phyloP scores from a whole-genome alignment of 129 eudicot species.

The Kitagawia praeruptora region DNA sequence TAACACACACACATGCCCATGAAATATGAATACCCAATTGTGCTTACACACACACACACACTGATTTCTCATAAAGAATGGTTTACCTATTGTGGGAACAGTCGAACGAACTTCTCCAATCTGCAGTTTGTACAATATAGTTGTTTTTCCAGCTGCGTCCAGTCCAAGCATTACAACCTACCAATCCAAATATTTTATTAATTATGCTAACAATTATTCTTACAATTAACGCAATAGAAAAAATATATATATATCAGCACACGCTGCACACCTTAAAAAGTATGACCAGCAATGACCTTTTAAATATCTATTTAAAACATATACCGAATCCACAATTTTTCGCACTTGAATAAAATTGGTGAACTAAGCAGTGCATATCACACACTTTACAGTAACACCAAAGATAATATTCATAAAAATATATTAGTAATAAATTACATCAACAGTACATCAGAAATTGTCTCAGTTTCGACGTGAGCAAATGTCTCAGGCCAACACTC shows the following conservation, averaged over 20 bases:
- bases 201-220: too few relatives aligned
- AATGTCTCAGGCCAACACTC: too few relatives aligned
- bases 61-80: background rate
- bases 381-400: background rate
- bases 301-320: background rate
- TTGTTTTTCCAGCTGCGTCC: conserved; percentile 98
- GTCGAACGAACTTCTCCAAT: conserved; percentile 98
- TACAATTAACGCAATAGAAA: too few relatives aligned
- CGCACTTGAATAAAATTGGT: too few relatives aligned
- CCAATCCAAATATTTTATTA: conserved; percentile 7
- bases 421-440: background rate
- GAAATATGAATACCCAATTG: too few relatives aligned
- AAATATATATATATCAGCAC: too few relatives aligned
- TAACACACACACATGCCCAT: too few relatives aligned
- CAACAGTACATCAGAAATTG: too few relatives aligned
- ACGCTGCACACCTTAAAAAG: background rate
- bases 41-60: too few relatives aligned
- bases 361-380: background rate
- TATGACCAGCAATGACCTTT: background rate
- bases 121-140: conserved; percentile 93
- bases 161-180: conserved; percentile 99
- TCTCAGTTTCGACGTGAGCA: too few relatives aligned
- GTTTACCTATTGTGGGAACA: conserved; percentile 90
- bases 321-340: background rate
- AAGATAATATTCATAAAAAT: background rate